Percentiles rank a stretch among this genome's conserved stretches.
Evolutionary conservation across 2,329 filamentous ascomycete species (phyloP).

Genomic region (Mycocentrospora acerina): DNA sequence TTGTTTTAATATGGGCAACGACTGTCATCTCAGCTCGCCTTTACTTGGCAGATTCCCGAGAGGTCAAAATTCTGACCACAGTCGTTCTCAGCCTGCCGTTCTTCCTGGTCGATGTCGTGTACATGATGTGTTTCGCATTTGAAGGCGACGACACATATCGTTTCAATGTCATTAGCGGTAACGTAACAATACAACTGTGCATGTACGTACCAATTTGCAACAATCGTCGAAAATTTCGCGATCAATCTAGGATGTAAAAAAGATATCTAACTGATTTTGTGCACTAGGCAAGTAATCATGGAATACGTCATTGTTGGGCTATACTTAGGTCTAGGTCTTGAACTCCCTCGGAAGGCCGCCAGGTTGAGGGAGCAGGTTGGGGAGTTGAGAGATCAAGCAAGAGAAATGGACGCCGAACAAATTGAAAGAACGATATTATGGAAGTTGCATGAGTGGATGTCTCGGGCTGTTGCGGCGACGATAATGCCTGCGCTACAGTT

Average conservation of each 20-base stretch:
- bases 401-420: conserved; percentile 28
- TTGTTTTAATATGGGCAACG: conserved; percentile 37
- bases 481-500: conserved; percentile 36
- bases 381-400: conserved; percentile 26
- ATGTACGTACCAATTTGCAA: conserved; percentile 28
- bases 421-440: conserved; percentile 34
- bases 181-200: conserved; percentile 37
- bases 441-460: conserved; percentile 33
- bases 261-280: not conserved
- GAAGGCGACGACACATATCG: conserved; percentile 21
- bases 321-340: conserved; percentile 34
- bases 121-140: conserved; percentile 43
- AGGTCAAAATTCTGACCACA: conserved; percentile 39
- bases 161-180: conserved; percentile 41
- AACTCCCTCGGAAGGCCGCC: conserved; percentile 34
- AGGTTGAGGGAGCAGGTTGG: conserved; percentile 30
- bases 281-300: conserved; percentile 37
- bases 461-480: conserved; percentile 29
- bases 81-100: conserved; percentile 39
- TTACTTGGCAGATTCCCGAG: conserved; percentile 33
- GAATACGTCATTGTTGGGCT: conserved; percentile 37
- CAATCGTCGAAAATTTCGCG: too few relatives aligned
- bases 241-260: too few relatives aligned
- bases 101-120: conserved; percentile 39
- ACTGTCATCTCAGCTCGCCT: conserved; percentile 38